Evolutionary conservation across 2,329 filamentous ascomycete genomes (phyloP), one percentile per base, ranked within the genome.

Genomic region (Knufia fluminis): DNA sequence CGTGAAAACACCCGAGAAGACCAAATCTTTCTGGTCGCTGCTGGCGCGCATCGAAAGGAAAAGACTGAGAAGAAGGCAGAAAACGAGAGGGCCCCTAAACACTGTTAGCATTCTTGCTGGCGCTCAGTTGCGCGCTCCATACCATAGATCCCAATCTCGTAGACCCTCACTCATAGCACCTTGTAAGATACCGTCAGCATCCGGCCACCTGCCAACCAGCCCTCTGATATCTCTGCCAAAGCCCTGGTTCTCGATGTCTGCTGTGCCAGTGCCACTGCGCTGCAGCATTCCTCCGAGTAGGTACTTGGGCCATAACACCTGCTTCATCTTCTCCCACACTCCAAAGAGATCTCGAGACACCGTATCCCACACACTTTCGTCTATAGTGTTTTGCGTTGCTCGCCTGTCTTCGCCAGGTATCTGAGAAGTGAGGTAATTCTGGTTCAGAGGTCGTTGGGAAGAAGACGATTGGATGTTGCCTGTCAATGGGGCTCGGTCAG

Each of bases 301-400:
- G 71, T 97, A 97, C 63, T 90, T 90, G 16, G 92, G 92, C 69
- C 88, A 98, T 53, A 98, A 79, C 33, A 98, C 92, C 73, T 96
- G 91, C 67, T 86, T 83, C 83, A 98, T 88, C 76, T 98, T 98
- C 70, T 87, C 86, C 91, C 92, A 97, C 31, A 97, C 88, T 22
- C 89, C 92, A 6, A 91, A 70, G 57, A 98, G 72, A 67, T 98
- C 92, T 58, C 92, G 84, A 46, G 86, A 87, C 53, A 98, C 74
- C n/a, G 92, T 98, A 38, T 91, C 87, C 92, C 92, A 98, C 35
- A 98, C 92, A 1, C 82, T 83, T 71, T 98, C 92, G 68, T 98
- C 92, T 66, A 98, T 94, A 40, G 92, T 98, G 70, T 94, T 94
- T 57, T 84, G 82, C 6, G 89, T 80, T 14, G 92, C 90, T 55